Evolutionary conservation across 306 rosid genomes (phyloP).

Genomic region (Quercus rubra): DNA sequence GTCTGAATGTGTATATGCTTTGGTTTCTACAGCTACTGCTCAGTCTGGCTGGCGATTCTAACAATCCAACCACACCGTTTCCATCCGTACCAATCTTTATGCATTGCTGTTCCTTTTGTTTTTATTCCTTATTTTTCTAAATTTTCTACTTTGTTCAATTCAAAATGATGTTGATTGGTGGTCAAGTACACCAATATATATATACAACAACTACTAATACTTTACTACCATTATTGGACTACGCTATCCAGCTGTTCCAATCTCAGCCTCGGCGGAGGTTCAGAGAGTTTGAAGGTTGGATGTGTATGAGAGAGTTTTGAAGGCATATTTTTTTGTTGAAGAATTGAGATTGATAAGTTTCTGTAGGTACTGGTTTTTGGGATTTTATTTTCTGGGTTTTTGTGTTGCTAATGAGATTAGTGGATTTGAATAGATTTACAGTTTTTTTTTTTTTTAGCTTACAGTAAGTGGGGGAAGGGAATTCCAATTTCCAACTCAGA

Average conservation of each 20-base stretch:
- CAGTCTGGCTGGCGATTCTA: constrained; percentile 32
- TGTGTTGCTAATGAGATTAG: background rate
- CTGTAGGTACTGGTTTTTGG: background rate
- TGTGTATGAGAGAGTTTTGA: background rate
- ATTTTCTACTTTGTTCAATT: background rate
- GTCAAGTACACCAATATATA: background rate
- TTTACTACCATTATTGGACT: constrained; percentile 5
- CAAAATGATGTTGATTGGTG: constrained; percentile 8
- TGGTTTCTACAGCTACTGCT: background rate
- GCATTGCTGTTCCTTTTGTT: background rate
- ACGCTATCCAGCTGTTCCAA: background rate
- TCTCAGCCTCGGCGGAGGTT: background rate
- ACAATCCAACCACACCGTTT: background rate
- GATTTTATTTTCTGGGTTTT: background rate
- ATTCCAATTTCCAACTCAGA: too few relatives aligned
- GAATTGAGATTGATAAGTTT: constrained; percentile 4
- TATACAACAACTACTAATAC: background rate
- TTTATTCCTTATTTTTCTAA: constrained; percentile 23
- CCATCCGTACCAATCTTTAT: background rate
- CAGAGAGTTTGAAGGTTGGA: background rate
- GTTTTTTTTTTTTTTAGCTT: too few relatives aligned
- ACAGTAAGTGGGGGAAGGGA: too few relatives aligned
- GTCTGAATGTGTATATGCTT: background rate
- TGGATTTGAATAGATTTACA: background rate
- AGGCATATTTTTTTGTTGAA: background rate